Conservation (phyloP, 2,329 filamentous ascomycete species). For the Aspergillus ochraceoroseus region DNA sequence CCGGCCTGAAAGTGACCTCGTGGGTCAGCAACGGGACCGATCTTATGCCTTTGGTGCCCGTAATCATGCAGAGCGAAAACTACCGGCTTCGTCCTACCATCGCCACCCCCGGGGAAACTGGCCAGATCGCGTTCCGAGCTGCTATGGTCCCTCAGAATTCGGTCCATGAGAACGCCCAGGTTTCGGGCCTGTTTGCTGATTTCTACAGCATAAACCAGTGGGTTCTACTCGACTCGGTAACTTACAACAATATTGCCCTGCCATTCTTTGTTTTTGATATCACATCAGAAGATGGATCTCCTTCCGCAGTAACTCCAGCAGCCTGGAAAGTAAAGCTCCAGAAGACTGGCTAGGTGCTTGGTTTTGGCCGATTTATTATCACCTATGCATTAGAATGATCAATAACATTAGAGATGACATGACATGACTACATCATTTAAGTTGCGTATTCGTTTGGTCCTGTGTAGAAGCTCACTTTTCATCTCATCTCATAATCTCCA, state of each 20-base stretch:
- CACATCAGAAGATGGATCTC: conserved; percentile 19
- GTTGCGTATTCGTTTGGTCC: too few relatives aligned
- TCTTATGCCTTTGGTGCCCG: conserved; percentile 15
- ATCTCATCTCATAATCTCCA: too few relatives aligned
- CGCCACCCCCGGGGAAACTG: conserved; percentile 5
- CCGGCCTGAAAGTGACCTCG: conserved; percentile 25
- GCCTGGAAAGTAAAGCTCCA: conserved; percentile 20
- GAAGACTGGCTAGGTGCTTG: not conserved
- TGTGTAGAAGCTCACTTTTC: too few relatives aligned
- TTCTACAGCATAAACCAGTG: conserved; percentile 22
- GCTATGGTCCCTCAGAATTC: conserved; percentile 9
- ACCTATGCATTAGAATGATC: too few relatives aligned
- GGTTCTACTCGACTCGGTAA: conserved; percentile 16
- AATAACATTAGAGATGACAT: too few relatives aligned
- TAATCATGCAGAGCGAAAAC: conserved; percentile 2
- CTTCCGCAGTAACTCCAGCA: conserved; percentile 18
- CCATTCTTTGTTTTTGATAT: conserved; percentile 30
- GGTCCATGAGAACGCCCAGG: conserved; percentile 4
- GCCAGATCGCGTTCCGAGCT: conserved; percentile 21
- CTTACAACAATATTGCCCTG: conserved; percentile 24
- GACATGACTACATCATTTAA: too few relatives aligned
- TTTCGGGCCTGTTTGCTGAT: conserved; percentile 14
- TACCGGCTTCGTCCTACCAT: conserved; percentile 25
- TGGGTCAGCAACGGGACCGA: conserved; percentile 34
- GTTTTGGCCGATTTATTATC: not conserved